Evolutionary conservation across 1,284 basidiomycete genomes (phyloP), one percentile per base, ranked within the genome.

Genomic region (Papiliotrema laurentii): DNA sequence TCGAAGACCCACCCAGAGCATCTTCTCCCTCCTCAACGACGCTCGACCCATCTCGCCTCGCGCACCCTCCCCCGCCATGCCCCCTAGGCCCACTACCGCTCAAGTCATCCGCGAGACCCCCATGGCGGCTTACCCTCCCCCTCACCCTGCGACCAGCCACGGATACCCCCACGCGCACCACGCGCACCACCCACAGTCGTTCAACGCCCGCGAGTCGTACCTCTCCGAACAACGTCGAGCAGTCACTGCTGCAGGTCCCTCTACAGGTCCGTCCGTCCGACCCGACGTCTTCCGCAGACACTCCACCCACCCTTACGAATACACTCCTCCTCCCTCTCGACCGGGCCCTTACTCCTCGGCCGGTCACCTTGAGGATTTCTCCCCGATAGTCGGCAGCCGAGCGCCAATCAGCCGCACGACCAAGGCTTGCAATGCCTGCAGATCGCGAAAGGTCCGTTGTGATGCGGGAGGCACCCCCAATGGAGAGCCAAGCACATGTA

Each of bases 341-440:
- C 38, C 19, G 7, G 14, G 24, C 13, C 21, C 39, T 41, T 41
- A 22, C 39, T 6, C 37, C 18, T 21, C 28, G n/a, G 9, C n/a
- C 11, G 16, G 13, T 13, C 13, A 5, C 38, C 11, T 25, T n/a
- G 16, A 16, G 31, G 26, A 18, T n/a, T 30, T 13, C 10, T 13
- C 13, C 11, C 18, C 24, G 14, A 34, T 33, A 10, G 25, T 19
- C 5, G 59, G 59, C 4, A 42, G 58, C 13, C 46, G 65, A 21
- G 61, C 63, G 2, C 65, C 65, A 6, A 67, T 67, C 28, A 65
- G 63, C 14, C 54, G 65, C 10, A 65, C 60, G 0, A 65, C 63
- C 3, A 63, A 64, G 41, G 65, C 65, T 1, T 67, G 65, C 45
- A 63, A 67, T 34, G 56, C 61, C 0, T 67, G 65, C 41, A 52